Conservation (phyloP, 768 basidiomycete genomes). For the Agaricus blazei region DNA sequence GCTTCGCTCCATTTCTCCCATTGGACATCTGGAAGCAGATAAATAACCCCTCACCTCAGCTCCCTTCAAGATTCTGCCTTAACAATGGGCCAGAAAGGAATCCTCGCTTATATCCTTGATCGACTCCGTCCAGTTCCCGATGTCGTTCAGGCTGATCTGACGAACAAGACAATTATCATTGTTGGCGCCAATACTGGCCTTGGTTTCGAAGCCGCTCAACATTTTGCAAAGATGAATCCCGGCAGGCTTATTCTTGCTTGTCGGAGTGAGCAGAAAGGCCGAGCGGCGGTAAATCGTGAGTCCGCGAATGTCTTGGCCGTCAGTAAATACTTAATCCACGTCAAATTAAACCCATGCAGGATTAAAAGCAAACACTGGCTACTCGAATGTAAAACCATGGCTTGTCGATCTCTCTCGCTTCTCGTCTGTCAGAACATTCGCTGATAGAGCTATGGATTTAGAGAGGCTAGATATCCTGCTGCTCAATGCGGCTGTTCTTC, state of each 20-base stretch:
- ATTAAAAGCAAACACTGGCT: constrained; percentile 25
- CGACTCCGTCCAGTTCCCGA: constrained; percentile 17
- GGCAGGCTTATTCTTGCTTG: constrained; percentile 32
- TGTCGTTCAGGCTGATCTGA: constrained; percentile 30
- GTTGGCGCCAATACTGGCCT: constrained; percentile 46
- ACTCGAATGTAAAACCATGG: constrained; percentile 29
- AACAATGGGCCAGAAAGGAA: constrained; percentile 3
- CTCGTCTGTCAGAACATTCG: constrained; percentile 30
- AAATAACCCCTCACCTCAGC: background rate
- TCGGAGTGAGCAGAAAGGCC: constrained; percentile 26
- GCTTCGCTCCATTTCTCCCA: too few species aligned
- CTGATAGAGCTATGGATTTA: constrained; percentile 23
- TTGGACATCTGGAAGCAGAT: too few species aligned
- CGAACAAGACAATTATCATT: constrained; percentile 44
- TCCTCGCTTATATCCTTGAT: background rate
- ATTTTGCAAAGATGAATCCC: constrained; percentile 40
- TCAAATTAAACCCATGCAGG: constrained; percentile 9
- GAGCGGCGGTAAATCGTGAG: constrained; percentile 29
- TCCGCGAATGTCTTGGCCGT: background rate
- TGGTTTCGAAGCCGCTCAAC: constrained; percentile 41
- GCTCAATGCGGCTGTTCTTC: constrained; percentile 33
- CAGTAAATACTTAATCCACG: background rate
- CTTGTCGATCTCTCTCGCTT: constrained; percentile 32
- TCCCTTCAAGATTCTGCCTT: background rate
- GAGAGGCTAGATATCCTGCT: constrained; percentile 38